Evolutionary conservation across 2,329 filamentous ascomycete genomes (phyloP).

Genomic region (Xylariaceae sp.): DNA sequence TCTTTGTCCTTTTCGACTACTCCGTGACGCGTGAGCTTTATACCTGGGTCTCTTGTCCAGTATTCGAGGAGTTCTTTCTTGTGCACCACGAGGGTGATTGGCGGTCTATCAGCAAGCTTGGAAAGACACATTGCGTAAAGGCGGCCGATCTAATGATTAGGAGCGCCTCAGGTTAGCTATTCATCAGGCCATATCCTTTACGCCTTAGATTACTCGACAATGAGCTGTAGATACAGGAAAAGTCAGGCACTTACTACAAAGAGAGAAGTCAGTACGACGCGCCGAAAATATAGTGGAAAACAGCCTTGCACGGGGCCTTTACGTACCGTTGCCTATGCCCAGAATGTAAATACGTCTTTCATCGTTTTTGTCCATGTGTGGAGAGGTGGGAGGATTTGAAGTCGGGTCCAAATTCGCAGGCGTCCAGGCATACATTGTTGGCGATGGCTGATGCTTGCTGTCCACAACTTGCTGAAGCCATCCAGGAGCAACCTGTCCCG

Average conservation of each 20-base stretch:
- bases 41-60: conserved; percentile 43
- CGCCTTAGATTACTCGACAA: no score
- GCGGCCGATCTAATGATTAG: conserved; percentile 52
- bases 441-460: conserved; percentile 17
- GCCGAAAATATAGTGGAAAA: no score
- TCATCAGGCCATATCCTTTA: no score
- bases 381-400: neutral
- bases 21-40: conserved; percentile 41
- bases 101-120: conserved; percentile 56
- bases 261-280: no score
- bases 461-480: conserved; percentile 23
- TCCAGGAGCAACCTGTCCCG: conserved; percentile 10
- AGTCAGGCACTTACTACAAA: no score
- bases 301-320: no score
- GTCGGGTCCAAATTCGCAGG: conserved; percentile 18
- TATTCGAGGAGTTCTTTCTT: conserved; percentile 45
- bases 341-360: conserved; percentile 66
- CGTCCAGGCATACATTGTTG: conserved; percentile 29
- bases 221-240: no score
- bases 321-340: conserved; percentile 62
- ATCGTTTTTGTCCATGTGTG: conserved; percentile 1
- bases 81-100: conserved; percentile 78
- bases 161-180: no score
- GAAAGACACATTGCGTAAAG: conserved; percentile 73
- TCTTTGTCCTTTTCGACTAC: conserved; percentile 29